phyloP scores from a whole-genome alignment of 257 asterid species.

The Ehretia macrophylla region DNA sequence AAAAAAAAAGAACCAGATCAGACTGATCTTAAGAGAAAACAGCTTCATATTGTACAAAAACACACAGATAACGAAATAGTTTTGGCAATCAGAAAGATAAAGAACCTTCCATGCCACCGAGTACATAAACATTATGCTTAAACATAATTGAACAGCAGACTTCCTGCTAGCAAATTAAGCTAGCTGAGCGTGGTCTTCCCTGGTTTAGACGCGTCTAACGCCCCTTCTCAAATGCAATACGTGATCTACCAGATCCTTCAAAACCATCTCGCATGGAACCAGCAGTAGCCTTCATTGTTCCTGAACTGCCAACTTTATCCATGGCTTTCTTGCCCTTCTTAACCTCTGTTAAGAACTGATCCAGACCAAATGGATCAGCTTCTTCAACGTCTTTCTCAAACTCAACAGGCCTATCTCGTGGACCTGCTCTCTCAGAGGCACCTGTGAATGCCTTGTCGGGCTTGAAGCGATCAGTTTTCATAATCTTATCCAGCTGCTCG shows the following conservation, averaged over 20 bases:
- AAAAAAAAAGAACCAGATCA: too few relatives aligned
- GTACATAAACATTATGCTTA: too few relatives aligned
- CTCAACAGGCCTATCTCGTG: constrained; percentile 78
- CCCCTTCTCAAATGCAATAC: constrained; percentile 38
- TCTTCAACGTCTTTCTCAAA: constrained; percentile 67
- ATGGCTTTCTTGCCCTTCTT: constrained; percentile 84
- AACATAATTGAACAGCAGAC: too few relatives aligned
- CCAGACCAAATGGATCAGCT: constrained; percentile 91
- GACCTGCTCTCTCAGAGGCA: constrained; percentile 60
- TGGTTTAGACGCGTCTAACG: constrained; percentile 8
- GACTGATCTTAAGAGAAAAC: too few relatives aligned
- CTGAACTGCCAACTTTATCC: constrained; percentile 63
- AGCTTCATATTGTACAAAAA: too few relatives aligned
- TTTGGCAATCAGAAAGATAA: too few relatives aligned
- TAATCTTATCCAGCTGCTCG: constrained; percentile 79
- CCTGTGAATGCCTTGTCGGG: constrained; percentile 72
- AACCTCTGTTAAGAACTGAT: constrained; percentile 83
- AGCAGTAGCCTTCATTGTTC: constrained; percentile 46
- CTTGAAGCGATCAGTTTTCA: constrained; percentile 83
- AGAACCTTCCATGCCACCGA: too few relatives aligned
- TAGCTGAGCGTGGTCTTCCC: too few relatives aligned
- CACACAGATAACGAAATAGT: too few relatives aligned
- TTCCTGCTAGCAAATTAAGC: too few relatives aligned
- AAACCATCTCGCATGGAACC: constrained; percentile 43
- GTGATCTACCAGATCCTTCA: constrained; percentile 36